Percentiles rank a stretch among this genome's conserved stretches.
Evolutionary conservation across 768 basidiomycete species (phyloP).

Genomic region (Lyophyllum semitale): DNA sequence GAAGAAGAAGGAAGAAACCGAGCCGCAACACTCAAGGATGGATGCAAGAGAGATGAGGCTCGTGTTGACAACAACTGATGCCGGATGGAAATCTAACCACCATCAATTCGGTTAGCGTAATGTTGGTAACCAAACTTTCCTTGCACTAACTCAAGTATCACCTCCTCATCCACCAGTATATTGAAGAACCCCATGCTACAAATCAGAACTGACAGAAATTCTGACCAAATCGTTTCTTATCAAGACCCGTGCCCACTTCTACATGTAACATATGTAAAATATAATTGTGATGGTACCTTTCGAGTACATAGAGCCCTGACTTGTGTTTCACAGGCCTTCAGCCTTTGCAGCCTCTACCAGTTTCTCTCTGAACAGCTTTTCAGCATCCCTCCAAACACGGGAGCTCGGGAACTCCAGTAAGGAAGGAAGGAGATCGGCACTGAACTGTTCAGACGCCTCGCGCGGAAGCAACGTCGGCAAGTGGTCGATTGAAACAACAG

Average conservation of each 20-base stretch:
- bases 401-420: constrained; percentile 78
- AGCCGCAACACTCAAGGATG: constrained; percentile 15
- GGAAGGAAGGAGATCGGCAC: constrained; percentile 81
- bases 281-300: not conserved
- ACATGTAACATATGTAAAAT: no score
- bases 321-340: constrained; percentile 29
- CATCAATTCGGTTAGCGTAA: constrained; percentile 8
- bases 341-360: constrained; percentile 42
- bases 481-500: constrained; percentile 95
- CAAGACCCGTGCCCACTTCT: not conserved
- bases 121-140: constrained; percentile 17
- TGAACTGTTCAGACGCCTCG: constrained; percentile 97
- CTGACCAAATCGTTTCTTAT: not conserved
- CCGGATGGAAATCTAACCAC: no score
- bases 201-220: constrained; percentile 2
- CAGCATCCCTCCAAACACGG: constrained; percentile 87
- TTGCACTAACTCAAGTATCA: not conserved
- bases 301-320: not conserved
- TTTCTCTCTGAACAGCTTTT: constrained; percentile 74
- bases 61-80: constrained; percentile 1
- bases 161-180: not conserved
- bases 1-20: constrained; percentile 5
- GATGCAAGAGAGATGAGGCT: not conserved
- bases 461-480: constrained; percentile 93
- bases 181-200: constrained; percentile 1